These are phyloP conservation scores for Fusarium floridanum DNA, from an alignment of 2,329 filamentous ascomycete species.

Conservation along the genomic window DNA sequence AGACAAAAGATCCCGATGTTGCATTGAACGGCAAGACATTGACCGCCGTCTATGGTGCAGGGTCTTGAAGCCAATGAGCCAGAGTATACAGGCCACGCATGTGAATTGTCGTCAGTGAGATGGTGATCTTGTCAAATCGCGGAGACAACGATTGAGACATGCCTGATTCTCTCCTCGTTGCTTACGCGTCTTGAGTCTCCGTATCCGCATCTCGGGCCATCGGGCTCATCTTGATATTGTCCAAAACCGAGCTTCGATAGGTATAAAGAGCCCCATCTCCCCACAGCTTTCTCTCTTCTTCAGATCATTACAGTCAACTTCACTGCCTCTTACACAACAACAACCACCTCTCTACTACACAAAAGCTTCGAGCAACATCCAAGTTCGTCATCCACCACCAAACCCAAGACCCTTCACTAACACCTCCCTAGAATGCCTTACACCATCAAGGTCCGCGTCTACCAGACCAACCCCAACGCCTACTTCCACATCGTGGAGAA, in stretches of 20 bases:
- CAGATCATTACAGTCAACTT: background rate
- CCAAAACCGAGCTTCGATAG: background rate
- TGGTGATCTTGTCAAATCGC: background rate
- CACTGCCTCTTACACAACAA: background rate
- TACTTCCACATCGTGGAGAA: constrained; percentile 37
- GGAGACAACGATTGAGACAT: background rate
- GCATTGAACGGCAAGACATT: background rate
- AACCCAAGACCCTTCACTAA: background rate
- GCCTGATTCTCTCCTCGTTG: background rate
- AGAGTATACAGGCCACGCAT: background rate
- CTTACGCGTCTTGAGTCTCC: background rate
- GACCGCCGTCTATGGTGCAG: background rate
- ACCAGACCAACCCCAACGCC: constrained; percentile 37
- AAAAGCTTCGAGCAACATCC: background rate
- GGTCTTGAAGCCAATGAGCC: background rate
- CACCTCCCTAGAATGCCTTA: constrained; percentile 31
- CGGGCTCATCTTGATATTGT: background rate
- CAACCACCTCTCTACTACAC: background rate
- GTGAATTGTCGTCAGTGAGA: background rate
- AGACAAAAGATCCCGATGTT: background rate
- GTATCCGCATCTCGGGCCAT: background rate
- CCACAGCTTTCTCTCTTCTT: background rate
- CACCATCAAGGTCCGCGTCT: constrained; percentile 39
- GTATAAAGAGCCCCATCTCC: background rate
- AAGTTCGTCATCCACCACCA: background rate